phyloP scores from a whole-genome alignment of 164 flowering plant species.

The Paratinospora sagittata region DNA sequence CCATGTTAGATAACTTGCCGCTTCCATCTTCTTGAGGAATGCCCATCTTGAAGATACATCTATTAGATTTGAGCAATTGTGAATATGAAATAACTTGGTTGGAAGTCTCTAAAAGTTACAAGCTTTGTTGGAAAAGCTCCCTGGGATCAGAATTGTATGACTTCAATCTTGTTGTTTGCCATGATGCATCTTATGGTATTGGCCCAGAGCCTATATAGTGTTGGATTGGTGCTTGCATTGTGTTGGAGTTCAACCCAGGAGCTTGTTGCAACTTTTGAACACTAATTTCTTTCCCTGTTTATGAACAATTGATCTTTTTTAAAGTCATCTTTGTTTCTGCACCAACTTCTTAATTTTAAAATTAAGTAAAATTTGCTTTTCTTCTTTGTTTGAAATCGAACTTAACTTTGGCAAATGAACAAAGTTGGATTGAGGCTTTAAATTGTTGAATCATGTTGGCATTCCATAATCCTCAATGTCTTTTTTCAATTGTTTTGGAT shows the following conservation, averaged over 20 bases:
- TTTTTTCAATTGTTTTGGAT: constrained; percentile 10
- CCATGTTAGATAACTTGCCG: too few relatives aligned
- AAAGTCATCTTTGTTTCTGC: neutral
- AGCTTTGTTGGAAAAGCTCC: too few relatives aligned
- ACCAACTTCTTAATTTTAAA: neutral
- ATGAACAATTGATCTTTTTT: neutral
- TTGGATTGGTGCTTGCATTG: too few relatives aligned
- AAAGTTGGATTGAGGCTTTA: neutral
- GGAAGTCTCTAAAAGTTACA: too few relatives aligned
- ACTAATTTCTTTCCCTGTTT: neutral
- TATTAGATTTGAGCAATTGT: too few relatives aligned
- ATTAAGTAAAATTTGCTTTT: neutral
- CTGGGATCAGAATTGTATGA: too few relatives aligned
- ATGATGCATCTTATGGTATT: too few relatives aligned
- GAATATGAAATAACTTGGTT: too few relatives aligned
- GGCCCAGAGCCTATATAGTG: too few relatives aligned
- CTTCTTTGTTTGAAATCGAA: neutral
- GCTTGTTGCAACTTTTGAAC: neutral
- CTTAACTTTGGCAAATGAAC: neutral
- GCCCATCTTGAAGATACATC: too few relatives aligned
- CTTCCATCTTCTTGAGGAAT: too few relatives aligned
- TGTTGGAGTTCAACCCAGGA: neutral
- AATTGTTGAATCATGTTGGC: neutral
- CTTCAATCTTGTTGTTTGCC: too few relatives aligned
- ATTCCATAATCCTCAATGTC: neutral